phyloP scores from a whole-genome alignment of 2,329 filamentous ascomycete species.

The Fusarium concolor region DNA sequence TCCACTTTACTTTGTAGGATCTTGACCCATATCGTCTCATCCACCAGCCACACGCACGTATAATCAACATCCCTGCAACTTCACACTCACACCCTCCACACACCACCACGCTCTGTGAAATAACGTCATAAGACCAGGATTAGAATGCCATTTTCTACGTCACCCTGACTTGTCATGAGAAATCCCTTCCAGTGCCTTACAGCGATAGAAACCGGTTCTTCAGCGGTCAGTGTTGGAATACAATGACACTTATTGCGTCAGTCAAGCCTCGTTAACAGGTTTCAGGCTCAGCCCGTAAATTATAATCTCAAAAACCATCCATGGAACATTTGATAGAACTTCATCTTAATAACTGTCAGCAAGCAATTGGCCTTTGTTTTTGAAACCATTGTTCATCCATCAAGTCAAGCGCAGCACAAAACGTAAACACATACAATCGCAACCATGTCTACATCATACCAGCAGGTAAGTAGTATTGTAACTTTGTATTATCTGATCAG shows the following conservation, averaged over 20 bases:
- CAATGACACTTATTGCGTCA: constrained; percentile 48
- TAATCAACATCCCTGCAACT: constrained; percentile 29
- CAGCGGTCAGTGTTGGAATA: constrained; percentile 1
- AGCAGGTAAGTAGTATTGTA: constrained; percentile 31
- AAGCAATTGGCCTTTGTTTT: constrained; percentile 12
- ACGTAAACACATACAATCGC: constrained; percentile 7
- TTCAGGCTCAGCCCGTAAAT: constrained; percentile 16
- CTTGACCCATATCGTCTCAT: constrained; percentile 18
- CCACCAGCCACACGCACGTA: constrained; percentile 31
- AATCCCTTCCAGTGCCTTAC: constrained; percentile 15
- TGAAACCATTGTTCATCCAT: constrained; percentile 3
- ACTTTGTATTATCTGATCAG: background rate
- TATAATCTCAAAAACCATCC: constrained; percentile 42
- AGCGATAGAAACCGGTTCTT: constrained; percentile 42
- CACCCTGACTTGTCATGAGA: constrained; percentile 28
- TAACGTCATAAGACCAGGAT: constrained; percentile 33
- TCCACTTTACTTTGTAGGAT: constrained; percentile 38
- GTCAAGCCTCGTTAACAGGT: constrained; percentile 34
- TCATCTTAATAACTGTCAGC: constrained; percentile 11
- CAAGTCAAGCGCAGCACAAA: constrained; percentile 2
- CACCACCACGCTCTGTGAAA: background rate
- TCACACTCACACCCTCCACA: background rate
- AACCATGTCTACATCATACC: constrained; percentile 39
- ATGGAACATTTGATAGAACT: constrained; percentile 10
- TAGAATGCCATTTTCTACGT: constrained; percentile 31